Conservation (phyloP, 2,329 filamentous ascomycete species). For the Aspergillus viridinutans region DNA sequence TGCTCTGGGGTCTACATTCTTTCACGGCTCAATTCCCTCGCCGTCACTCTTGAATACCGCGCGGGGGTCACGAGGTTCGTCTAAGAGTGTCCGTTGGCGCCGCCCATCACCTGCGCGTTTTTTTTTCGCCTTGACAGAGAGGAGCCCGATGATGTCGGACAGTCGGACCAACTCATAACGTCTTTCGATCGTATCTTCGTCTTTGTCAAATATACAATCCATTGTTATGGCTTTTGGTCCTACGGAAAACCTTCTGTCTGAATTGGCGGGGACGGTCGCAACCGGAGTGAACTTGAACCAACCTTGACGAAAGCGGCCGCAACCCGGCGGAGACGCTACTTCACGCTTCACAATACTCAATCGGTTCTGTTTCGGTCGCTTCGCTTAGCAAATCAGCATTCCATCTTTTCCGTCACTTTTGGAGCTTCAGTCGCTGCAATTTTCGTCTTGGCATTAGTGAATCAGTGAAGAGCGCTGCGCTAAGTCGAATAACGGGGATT, state of each 20-base stretch:
- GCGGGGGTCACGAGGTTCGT: not conserved
- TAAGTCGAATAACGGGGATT: slow-evolving; percentile 6
- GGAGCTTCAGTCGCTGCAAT: not conserved
- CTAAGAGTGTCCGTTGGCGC: not conserved
- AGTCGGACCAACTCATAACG: not conserved
- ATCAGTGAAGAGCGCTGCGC: not conserved
- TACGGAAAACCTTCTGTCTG: not conserved
- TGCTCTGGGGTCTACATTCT: not conserved
- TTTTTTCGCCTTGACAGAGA: slow-evolving; percentile 4
- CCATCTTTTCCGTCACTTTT: not conserved
- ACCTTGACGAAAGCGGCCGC: slow-evolving; percentile 17
- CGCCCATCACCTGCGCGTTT: slow-evolving; percentile 2
- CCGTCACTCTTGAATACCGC: not conserved
- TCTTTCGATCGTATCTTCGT: not conserved
- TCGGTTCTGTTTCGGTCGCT: not conserved
- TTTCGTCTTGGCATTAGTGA: slow-evolving; percentile 9
- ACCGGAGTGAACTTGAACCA: slow-evolving; percentile 7
- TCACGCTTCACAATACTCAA: not conserved
- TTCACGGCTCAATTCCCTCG: not conserved
- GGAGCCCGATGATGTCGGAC: not conserved
- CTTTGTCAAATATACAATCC: slow-evolving; percentile 3
- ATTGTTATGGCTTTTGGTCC: slow-evolving; percentile 3
- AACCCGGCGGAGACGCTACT: slow-evolving; percentile 1
- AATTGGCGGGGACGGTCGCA: slow-evolving; percentile 16
- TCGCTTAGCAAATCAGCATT: not conserved